Evolutionary conservation across 331 rosid species (phyloP), one percentile per base, ranked within the genome.

Genomic region (Quercus tomentella): DNA sequence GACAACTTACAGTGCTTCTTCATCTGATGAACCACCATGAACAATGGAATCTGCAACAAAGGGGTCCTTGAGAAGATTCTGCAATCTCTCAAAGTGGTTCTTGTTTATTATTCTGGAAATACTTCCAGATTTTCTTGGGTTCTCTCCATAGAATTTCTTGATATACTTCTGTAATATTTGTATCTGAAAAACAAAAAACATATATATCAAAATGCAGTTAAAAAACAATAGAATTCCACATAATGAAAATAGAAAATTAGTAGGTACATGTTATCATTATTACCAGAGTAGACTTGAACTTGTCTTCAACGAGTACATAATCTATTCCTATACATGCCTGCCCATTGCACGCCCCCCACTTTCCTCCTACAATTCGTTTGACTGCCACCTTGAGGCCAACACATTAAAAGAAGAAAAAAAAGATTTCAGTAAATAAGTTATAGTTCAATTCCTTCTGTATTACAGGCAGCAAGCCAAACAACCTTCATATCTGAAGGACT

Each of bases 301-400:
- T 89, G 22, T 93, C 89, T 85, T 95, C 98, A 49, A 91, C 93
- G 23, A 95, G 93, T 75, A 95, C 70, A 69, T 93, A 95, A 72
- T 95, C 98, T 43, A 93, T 63, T 74, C 84, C 97, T 25, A 95
- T 88, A 9, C 99, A 93, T 41, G 93, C 99, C 75, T 95, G 99
- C 41, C 98, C 99, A 26, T 84, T 81, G 72, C 99, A 93, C 30
- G 88, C 80, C 35, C 99, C 99, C 98, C 98, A 95, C 17, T 95
- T 95, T 70, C 92, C 98, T 80, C 93, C 94, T 22, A 81, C 88
- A 26, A 93, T 88, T 83, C 99, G 86, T 80, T 91, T 85, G 21
- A 86, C 84, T 3, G 98, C 98, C 60, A 84, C 84, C 99, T 95
- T 85, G 43, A 30, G 30, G 25, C 4, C 54, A 69, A 79, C 31